Evolutionary conservation across 495 filamentous ascomycete species (phyloP).

Genomic region (Podospora didyma): DNA sequence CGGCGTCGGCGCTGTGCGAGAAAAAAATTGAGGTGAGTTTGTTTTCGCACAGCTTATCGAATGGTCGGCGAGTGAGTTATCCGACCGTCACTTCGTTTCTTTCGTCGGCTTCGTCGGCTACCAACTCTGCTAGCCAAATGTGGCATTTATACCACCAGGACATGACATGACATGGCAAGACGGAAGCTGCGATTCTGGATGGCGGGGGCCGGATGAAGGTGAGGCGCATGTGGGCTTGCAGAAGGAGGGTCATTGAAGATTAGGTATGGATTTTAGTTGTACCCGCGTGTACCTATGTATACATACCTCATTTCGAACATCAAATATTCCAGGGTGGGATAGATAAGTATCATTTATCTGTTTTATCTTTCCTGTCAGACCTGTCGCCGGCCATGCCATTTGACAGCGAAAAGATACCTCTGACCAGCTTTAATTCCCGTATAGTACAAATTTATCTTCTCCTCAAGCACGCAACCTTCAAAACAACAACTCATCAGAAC

Average conservation of each 20-base stretch:
- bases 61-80: no score
- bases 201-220: neutral
- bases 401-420: neutral
- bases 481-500: constrained; percentile 7
- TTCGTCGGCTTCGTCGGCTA: neutral
- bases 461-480: neutral
- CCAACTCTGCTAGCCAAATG: neutral
- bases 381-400: no score
- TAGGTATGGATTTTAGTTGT: neutral
- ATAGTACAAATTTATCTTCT: neutral
- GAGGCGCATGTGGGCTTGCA: neutral
- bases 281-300: neutral
- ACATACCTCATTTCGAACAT: neutral
- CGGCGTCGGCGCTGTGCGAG: neutral
- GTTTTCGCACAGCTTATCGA: no score
- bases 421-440: neutral
- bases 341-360: no score
- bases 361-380: no score
- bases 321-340: no score
- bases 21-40: neutral
- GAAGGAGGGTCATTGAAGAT: no score
- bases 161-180: neutral
- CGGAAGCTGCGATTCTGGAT: neutral
- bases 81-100: neutral
- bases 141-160: neutral